Evolutionary conservation across 2,329 filamentous ascomycete species (phyloP).

Genomic region (Botrytis aclada): DNA sequence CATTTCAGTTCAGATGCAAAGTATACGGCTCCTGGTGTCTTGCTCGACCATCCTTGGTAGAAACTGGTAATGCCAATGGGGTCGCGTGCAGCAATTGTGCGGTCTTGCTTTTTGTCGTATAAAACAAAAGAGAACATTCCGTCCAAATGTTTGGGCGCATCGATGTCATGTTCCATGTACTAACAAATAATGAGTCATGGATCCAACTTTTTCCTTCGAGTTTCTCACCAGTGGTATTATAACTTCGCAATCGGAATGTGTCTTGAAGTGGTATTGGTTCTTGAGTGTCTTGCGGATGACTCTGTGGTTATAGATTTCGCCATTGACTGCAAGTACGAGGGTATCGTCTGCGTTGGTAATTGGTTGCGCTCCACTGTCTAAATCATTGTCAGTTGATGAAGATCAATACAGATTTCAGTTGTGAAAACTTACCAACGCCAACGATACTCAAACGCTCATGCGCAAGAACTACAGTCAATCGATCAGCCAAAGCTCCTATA

Average conservation of each 20-base stretch:
- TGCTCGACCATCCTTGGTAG: conserved; percentile 88
- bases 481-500: conserved; percentile 24
- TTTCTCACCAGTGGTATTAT: conserved; percentile 85
- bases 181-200: conserved; percentile 40
- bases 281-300: conserved; percentile 85
- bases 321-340: conserved; percentile 93
- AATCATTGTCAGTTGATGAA: conserved; percentile 7
- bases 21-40: conserved; percentile 80
- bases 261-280: conserved; percentile 92
- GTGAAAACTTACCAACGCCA: conserved; percentile 55
- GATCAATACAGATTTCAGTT: background rate
- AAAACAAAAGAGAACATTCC: conserved; percentile 99
- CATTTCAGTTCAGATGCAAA: conserved; percentile 98
- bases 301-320: conserved; percentile 99
- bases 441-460: conserved; percentile 98
- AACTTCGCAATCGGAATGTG: conserved; percentile 96
- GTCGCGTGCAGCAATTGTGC: conserved; percentile 89
- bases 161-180: conserved; percentile 90
- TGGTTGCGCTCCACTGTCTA: conserved; percentile 85
- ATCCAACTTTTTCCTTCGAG: conserved; percentile 7
- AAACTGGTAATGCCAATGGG: conserved; percentile 97
- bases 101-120: conserved; percentile 92
- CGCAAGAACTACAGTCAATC: conserved; percentile 67
- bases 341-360: conserved; percentile 86
- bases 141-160: conserved; percentile 89